phyloP scores from a whole-genome alignment of 768 basidiomycete species.

The Mycena maculata region DNA sequence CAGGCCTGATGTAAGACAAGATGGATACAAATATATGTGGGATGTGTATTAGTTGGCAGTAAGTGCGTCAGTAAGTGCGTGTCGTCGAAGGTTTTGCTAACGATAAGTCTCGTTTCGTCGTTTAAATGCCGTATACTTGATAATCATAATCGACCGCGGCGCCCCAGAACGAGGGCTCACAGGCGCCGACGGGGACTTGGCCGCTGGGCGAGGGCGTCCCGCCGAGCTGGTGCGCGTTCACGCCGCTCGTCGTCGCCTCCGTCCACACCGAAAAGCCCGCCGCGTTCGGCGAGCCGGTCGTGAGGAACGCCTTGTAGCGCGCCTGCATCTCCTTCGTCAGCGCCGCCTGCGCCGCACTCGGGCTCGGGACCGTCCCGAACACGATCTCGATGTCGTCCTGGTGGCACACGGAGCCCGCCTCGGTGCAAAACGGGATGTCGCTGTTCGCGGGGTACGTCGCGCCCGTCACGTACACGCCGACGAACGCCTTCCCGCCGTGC shows the following conservation, averaged over 20 bases:
- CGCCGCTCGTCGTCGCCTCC: slow-evolving; percentile 60
- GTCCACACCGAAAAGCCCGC: slow-evolving; percentile 64
- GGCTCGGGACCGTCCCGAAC: slow-evolving; percentile 69
- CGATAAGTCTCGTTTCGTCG: neutral
- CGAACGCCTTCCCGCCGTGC: slow-evolving; percentile 73
- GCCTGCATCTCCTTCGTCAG: slow-evolving; percentile 75
- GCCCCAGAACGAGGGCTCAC: slow-evolving; percentile 78
- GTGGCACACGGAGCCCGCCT: slow-evolving; percentile 74
- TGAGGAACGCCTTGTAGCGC: slow-evolving; percentile 75
- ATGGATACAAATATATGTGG: slow-evolving; percentile 23
- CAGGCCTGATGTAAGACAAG: slow-evolving; percentile 25
- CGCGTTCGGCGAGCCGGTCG: slow-evolving; percentile 71
- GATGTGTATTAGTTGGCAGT: slow-evolving; percentile 21
- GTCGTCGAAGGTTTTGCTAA: neutral
- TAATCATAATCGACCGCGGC: slow-evolving; percentile 73
- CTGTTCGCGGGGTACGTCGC: slow-evolving; percentile 79
- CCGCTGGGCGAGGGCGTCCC: slow-evolving; percentile 53
- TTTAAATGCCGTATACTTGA: slow-evolving; percentile 65
- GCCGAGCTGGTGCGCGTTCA: slow-evolving; percentile 72
- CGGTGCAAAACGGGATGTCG: slow-evolving; percentile 64
- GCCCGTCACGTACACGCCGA: slow-evolving; percentile 73
- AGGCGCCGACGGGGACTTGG: slow-evolving; percentile 65
- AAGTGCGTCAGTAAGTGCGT: slow-evolving; percentile 8
- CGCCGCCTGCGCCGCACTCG: slow-evolving; percentile 65
- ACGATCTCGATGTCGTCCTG: slow-evolving; percentile 87